Evolutionary conservation across 768 basidiomycete genomes (phyloP), one percentile per base, ranked within the genome.

Genomic region (Podaxis carcinomalis): DNA sequence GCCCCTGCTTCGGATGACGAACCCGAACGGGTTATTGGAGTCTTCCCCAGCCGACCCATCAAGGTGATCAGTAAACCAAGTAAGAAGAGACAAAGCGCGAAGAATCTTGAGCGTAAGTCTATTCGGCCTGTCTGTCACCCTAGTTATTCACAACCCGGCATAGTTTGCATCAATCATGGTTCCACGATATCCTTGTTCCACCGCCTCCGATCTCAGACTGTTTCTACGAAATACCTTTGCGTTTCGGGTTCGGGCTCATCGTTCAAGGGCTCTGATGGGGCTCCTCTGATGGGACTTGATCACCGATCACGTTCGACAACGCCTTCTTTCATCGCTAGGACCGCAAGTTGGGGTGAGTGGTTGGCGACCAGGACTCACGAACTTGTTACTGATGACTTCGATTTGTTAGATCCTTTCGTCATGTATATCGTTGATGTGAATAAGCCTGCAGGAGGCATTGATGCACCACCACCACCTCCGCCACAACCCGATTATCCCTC

Each of bases 41-140:
- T 85, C 19, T 98, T 98, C 77, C 89, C 92, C 47, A 93, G 92
- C 65, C 88, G 90, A 50, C 88, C 95, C n/a, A 98, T 98, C 80
- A 95, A 95, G 74, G 93, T 98, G 68, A 98, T 98, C 76, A 93
- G 91, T 76, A 98, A 98, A 74, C 96, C 96, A 3, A 93, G 92
- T 78, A 97, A 98, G 81, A 97, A 97, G 83, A 83, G 93, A 67
- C 90, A 93, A 74, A 93, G 89, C 70, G 92, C 90, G 50, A 96
- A 96, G 81, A 94, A 93, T 67, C 83, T 93, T 16, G 92, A 97
- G 72, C 77, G 94, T 95, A 71, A 78, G 95, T 82, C 55, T 27
- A 56, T 62, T 53, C 59, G 66, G 56, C 63, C 62, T 49, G 59
- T 44, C 36, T 50, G 32, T 56, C 60, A 53, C 59, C 62, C 47